A percentile compares a stretch with the other conserved stretches of the same genome.
Evolutionary conservation across 441 rosid species (phyloP).

Genomic region (Adansonia gregorii): DNA sequence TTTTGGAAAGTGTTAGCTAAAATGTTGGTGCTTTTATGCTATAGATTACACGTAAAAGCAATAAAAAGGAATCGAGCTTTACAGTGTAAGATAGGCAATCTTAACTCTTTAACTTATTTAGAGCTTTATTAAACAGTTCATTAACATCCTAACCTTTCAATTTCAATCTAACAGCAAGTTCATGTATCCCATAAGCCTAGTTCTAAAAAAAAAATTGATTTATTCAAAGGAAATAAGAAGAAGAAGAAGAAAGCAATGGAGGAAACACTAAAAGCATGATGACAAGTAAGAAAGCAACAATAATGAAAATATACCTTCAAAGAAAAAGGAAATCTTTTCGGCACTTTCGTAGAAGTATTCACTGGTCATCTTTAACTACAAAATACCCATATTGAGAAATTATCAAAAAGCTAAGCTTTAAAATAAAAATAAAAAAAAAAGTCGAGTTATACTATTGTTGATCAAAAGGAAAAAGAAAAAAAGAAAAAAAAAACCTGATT

Average conservation of each 20-base stretch:
- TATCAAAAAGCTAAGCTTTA: not conserved
- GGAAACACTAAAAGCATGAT: not conserved
- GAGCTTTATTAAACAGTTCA: not conserved
- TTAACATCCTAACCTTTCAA: conserved; percentile 6
- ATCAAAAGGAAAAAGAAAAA: not conserved
- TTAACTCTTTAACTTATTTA: not conserved
- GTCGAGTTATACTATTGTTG: not conserved
- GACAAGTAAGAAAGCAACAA: not conserved
- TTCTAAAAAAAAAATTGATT: conserved; percentile 6
- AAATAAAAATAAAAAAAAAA: conserved; percentile 1
- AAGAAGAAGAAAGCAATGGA: not conserved
- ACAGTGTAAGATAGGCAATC: not conserved
- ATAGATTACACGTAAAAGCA: conserved; percentile 13
- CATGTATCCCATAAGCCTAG: not conserved
- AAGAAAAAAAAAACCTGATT: conserved; percentile 58
- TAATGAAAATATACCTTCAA: conserved; percentile 63
- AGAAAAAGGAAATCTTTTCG: conserved; percentile 85
- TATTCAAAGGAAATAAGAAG: conserved; percentile 10
- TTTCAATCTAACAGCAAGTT: conserved; percentile 1
- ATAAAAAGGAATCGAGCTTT: not conserved
- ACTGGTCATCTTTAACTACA: conserved; percentile 59
- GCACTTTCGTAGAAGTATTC: conserved; percentile 90
- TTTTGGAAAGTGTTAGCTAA: not conserved
- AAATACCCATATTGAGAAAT: conserved; percentile 6
- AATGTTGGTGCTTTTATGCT: not conserved